Base-by-base conservation (phyloP, 2,329 filamentous ascomycete genomes). In the Arachnomyces sp. region DNA sequence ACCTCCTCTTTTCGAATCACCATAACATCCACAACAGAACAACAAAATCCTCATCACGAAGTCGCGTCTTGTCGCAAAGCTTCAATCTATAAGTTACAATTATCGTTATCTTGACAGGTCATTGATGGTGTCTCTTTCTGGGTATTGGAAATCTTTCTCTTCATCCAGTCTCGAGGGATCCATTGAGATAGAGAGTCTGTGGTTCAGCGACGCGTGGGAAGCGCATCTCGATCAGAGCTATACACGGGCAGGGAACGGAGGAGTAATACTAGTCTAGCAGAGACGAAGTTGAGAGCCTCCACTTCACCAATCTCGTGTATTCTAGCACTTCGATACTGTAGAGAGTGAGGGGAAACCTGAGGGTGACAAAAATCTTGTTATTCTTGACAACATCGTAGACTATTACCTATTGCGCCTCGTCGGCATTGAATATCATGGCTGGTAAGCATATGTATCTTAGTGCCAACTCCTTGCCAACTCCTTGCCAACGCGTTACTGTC, bases 391-490 rank as follows among this genome's bases (percentile, higher is more conserved):
- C 51, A 52, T 52, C 54, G 62, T 66, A 66, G 59, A 57, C 56
- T 59, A 59, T 50, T 53, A 52, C 52, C 54, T 51, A 47, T 42
- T 47, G 46, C 45, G 39, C 36, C 39, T 44, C 44, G 44, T 49
- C 35, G 48, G 45, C 43, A 47, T 48, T 50, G 47, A 53, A 61
- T 52, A 67, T 50, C 61, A 80, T 80, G 76, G 68, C 75, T 62
- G 77, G 77, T 80, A 78, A 78, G 76, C 71, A 68, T 47, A 57
- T 48, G 57, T 63, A 63, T 54, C 54, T 50, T 51, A 39, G 15
- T 36, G 37, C 38, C 34, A 38, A 34, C 34, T 28, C 28, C 14
- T n/a, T 36, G 37, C 38, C 34, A 38, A 34, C 34, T 28, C 28
- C 14, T n/a, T 34, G 28, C 13, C 9, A 31, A 14, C 38, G 30